Evolutionary conservation across 23 red algal genomes (phyloP).

Genomic region (Gracilaria vermiculophylla): DNA sequence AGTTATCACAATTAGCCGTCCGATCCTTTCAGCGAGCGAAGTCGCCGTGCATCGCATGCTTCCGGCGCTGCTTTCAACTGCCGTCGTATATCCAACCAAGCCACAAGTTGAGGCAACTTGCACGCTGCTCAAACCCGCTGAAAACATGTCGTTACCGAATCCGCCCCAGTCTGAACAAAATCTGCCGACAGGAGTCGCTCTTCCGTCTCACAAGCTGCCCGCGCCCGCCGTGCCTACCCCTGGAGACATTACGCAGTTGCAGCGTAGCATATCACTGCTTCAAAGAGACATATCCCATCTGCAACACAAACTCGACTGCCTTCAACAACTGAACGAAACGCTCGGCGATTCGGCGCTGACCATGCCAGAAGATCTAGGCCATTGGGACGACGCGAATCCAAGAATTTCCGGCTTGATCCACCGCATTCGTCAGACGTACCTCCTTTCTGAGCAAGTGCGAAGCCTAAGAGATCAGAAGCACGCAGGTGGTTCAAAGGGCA

Average conservation of each 20-base stretch:
- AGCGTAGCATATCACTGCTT: neutral
- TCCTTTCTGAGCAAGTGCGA: slow-evolving; percentile 13
- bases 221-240: neutral
- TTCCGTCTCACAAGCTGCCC: neutral
- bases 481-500: neutral
- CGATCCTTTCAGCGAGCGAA: no score
- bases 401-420: slow-evolving; percentile 33
- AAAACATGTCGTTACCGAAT: neutral
- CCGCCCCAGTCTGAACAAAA: neutral
- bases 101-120: no score
- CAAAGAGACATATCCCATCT: neutral
- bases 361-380: slow-evolving; percentile 66
- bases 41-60: no score
- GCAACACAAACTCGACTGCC: slow-evolving; percentile 4
- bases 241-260: neutral
- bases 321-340: slow-evolving; percentile 1
- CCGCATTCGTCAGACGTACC: slow-evolving; percentile 45
- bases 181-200: neutral
- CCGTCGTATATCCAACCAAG: no score
- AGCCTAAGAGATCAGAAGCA: neutral
- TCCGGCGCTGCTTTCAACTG: no score
- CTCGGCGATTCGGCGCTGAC: slow-evolving; percentile 20
- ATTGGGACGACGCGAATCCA: slow-evolving; percentile 22
- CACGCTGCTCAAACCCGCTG: no score
- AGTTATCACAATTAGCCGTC: no score